These are phyloP conservation scores for Nemania diffusa DNA, from an alignment of 2,329 filamentous ascomycete genomes.

Conservation along the genomic window DNA sequence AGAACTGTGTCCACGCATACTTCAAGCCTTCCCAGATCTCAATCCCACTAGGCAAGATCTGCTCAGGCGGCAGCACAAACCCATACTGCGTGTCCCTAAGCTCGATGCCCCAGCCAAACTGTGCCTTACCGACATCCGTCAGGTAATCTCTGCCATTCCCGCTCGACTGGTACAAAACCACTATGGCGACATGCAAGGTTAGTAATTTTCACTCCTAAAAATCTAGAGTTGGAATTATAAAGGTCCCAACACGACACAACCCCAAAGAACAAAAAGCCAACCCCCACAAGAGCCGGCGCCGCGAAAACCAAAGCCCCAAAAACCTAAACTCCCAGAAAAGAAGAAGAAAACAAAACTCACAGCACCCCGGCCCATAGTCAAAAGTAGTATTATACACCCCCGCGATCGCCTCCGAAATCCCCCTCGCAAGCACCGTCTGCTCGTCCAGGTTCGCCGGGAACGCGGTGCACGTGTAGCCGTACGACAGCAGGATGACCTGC, in stretches of 20 bases:
- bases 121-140: conserved; percentile 45
- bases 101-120: conserved; percentile 56
- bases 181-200: background rate
- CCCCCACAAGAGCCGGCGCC: no score
- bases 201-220: background rate
- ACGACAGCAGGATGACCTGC: conserved; percentile 64
- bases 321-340: no score
- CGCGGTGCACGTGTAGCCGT: conserved; percentile 64
- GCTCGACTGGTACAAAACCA: conserved; percentile 45
- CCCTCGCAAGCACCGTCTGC: conserved; percentile 55
- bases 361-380: conserved; percentile 42
- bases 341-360: conserved; percentile 20
- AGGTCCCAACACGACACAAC: background rate
- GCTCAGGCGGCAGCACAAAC: conserved; percentile 52
- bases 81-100: conserved; percentile 51
- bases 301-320: no score
- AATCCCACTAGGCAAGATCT: conserved; percentile 51
- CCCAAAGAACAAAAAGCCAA: background rate
- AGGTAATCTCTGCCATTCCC: conserved; percentile 45
- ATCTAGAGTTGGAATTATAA: no score
- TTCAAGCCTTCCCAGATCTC: conserved; percentile 50
- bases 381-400: conserved; percentile 47
- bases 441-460: conserved; percentile 55
- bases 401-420: conserved; percentile 47
- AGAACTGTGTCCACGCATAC: conserved; percentile 42